phyloP scores from a whole-genome alignment of 2,329 filamentous ascomycete species.

The Aspergillaceae sp. region DNA sequence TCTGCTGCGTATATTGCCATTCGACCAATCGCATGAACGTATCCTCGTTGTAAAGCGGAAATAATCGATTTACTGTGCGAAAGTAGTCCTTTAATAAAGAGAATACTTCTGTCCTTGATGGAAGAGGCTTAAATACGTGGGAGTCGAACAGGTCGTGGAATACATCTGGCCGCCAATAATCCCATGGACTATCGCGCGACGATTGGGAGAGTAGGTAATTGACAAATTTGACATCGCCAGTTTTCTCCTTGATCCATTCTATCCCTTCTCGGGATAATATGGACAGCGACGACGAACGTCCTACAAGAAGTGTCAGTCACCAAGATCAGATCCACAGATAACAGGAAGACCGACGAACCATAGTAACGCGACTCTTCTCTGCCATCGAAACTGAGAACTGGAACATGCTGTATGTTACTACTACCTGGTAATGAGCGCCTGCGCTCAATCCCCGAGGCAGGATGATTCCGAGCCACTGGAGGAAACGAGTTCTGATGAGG shows the following conservation, averaged over 20 bases:
- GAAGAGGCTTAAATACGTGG: constrained; percentile 69
- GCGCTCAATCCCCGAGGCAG: not conserved
- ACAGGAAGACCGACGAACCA: constrained; percentile 10
- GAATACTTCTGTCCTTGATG: constrained; percentile 73
- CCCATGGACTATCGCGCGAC: constrained; percentile 80
- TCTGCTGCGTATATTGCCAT: constrained; percentile 81
- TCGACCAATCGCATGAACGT: constrained; percentile 96
- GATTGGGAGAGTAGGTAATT: constrained; percentile 75
- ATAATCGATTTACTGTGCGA: constrained; percentile 95
- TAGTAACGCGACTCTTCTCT: constrained; percentile 88
- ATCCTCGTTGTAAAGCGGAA: constrained; percentile 87
- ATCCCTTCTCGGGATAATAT: constrained; percentile 95
- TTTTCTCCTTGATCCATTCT: constrained; percentile 93
- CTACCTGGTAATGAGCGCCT: constrained; percentile 32
- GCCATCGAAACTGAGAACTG: constrained; percentile 77
- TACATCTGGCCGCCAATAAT: constrained; percentile 91
- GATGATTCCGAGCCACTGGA: constrained; percentile 3
- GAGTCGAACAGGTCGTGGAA: constrained; percentile 84
- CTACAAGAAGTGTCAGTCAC: constrained; percentile 35
- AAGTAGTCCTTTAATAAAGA: constrained; percentile 86
- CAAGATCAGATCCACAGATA: not conserved
- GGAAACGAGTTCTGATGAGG: constrained; percentile 15
- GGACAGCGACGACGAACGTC: constrained; percentile 87
- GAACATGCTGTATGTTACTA: constrained; percentile 53
- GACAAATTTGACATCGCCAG: constrained; percentile 83